A percentile compares a stretch with the other conserved stretches of the same genome.
Evolutionary conservation across 2,329 filamentous ascomycete genomes (phyloP).

Genomic region (Curvularia spicifera): DNA sequence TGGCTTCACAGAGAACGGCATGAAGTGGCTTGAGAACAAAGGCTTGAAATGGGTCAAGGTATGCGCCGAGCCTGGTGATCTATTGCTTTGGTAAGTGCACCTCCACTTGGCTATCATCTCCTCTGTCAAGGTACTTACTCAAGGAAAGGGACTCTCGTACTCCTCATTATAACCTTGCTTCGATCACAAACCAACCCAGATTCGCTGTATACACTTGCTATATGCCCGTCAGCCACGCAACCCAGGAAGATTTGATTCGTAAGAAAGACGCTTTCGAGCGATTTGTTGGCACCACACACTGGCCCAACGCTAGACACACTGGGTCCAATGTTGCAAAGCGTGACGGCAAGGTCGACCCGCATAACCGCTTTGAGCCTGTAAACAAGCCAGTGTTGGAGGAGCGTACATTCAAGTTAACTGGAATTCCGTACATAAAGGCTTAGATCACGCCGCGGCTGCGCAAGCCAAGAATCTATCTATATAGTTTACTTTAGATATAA

Average conservation of each 20-base stretch:
- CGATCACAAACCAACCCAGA: constrained; percentile 36
- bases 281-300: constrained; percentile 41
- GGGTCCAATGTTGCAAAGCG: constrained; percentile 44
- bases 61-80: constrained; percentile 52
- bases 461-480: background rate
- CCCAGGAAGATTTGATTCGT: constrained; percentile 41
- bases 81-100: constrained; percentile 47
- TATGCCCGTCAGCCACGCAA: constrained; percentile 46
- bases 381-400: constrained; percentile 53
- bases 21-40: constrained; percentile 52
- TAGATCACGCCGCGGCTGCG: background rate
- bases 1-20: constrained; percentile 42
- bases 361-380: constrained; percentile 50
- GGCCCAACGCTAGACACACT: constrained; percentile 45
- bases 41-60: constrained; percentile 52
- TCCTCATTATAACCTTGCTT: constrained; percentile 43
- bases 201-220: constrained; percentile 48
- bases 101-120: background rate
- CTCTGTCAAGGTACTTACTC: background rate
- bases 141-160: constrained; percentile 49
- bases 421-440: constrained; percentile 54
- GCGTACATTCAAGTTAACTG: constrained; percentile 55
- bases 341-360: constrained; percentile 38
- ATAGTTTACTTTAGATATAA: background rate
- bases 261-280: constrained; percentile 38